Evolutionary conservation across 768 basidiomycete species (phyloP).

Genomic region (Amanita muscaria): DNA sequence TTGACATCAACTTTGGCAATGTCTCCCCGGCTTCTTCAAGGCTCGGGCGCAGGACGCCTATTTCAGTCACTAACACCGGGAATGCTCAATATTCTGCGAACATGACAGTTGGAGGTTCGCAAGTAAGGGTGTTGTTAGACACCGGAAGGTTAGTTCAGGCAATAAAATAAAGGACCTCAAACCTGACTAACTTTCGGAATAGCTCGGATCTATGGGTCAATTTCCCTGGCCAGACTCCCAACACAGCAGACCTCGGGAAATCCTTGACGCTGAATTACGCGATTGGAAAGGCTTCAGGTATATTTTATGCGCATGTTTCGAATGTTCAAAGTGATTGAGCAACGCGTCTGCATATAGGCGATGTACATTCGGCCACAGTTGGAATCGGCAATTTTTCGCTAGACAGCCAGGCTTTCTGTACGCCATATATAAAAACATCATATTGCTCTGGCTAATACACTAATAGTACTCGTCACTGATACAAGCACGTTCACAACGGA

Average conservation of each 20-base stretch:
- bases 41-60: conserved; percentile 24
- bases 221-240: conserved; percentile 36
- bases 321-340: neutral
- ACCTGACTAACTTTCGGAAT: no score
- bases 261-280: conserved; percentile 55
- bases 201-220: conserved; percentile 76
- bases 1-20: conserved; percentile 25
- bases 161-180: no score
- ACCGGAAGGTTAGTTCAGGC: conserved; percentile 53
- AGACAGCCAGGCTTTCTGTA: conserved; percentile 59
- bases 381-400: conserved; percentile 51
- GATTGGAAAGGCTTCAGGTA: conserved; percentile 57
- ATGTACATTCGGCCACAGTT: conserved; percentile 44
- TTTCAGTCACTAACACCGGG: conserved; percentile 53
- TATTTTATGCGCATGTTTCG: conserved; percentile 8
- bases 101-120: conserved; percentile 53
- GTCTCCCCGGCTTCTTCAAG: conserved; percentile 13
- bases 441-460: neutral
- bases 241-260: conserved; percentile 47
- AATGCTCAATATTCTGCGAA: conserved; percentile 71
- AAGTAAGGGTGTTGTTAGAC: conserved; percentile 57
- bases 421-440: conserved; percentile 14
- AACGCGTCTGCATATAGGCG: conserved; percentile 29
- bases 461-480: conserved; percentile 54
- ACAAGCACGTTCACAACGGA: conserved; percentile 56